phyloP scores from a whole-genome alignment of 306 rosid species.

The Acmispon strigosus region DNA sequence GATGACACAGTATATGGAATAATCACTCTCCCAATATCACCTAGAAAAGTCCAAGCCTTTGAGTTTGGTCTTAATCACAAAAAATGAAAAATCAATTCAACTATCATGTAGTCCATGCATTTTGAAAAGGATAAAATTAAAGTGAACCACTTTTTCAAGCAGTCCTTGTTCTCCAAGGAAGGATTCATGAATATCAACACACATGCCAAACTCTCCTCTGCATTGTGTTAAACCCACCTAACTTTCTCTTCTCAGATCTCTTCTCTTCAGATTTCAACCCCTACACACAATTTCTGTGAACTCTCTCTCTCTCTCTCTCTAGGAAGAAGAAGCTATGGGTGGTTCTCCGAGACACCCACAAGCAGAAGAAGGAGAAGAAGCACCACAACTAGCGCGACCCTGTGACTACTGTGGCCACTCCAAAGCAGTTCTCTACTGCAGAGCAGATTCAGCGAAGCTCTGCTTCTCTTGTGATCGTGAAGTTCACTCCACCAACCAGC shows the following conservation, averaged over 20 bases:
- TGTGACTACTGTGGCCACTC: conserved; percentile 66
- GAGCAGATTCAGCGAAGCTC: conserved; percentile 88
- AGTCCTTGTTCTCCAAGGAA: conserved; percentile 48
- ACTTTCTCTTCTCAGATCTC: not conserved
- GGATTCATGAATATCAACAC: not conserved
- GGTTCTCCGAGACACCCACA: not conserved
- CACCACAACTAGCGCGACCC: not conserved
- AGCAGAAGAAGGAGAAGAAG: not conserved
- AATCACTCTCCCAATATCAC: not conserved
- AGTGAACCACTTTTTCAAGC: not conserved
- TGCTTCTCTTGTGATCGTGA: conserved; percentile 79
- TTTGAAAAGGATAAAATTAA: not conserved
- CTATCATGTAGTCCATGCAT: not conserved
- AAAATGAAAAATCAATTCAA: not conserved
- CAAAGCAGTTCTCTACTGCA: conserved; percentile 63
- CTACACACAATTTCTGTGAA: not conserved
- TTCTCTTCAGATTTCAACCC: not conserved
- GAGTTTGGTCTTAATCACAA: not conserved
- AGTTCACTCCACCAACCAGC: conserved; percentile 78
- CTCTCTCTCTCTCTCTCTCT: no score
- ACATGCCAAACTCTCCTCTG: conserved; percentile 15
- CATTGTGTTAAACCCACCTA: conserved; percentile 21
- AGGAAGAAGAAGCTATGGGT: conserved; percentile 17
- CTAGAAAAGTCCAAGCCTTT: not conserved
- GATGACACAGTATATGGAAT: no score